Base-by-base conservation (phyloP, 768 basidiomycete species). In the Leccinum subtestaceum region DNA sequence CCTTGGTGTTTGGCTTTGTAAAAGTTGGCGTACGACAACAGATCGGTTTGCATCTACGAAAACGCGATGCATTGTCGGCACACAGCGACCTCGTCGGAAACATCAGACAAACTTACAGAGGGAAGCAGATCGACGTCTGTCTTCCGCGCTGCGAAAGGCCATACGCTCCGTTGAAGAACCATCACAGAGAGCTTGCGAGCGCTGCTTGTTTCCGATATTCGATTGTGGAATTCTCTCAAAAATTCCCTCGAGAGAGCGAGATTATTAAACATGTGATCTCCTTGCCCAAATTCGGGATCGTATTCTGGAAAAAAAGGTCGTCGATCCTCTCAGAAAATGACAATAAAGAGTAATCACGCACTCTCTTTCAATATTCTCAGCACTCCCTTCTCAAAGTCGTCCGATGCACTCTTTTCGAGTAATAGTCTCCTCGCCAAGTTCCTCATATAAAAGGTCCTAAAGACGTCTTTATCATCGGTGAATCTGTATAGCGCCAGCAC, bases 181-280 rank as follows among this genome's bases (percentile, higher is more conserved):
- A 91, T 88, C 12, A 87, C 90, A 34, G 79, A 81, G 36, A 95
- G 75, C 61, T 81, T 85, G 58, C 75, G 77, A 5, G 76, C 78
- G 0, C 74, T 59, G 57, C 70, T 78, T 27, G 74, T 70, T 55
- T 72, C 63, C 10, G 70, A 51, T 36, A 81, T 64, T 64, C 81
- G 79, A 27, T 74, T 66, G 58, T 86, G 81, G 72, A 85, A 91
- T 60, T 88, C 88, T 0, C 72, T 69, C 80, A 93, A 83, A 21
- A 84, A 69, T 57, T 95, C 93, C 53, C 84, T 74, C 1, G 93
- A 95, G 17, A 93, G 76, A 0, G 84, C 83, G 3, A 96, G 76
- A 67, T 96, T 95, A 60, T 87, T 94, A 77, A 98, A 96, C 96
- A 98, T 96, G 43, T 93, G 86, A 65, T 94, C 92, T 52, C 94